These are phyloP conservation scores for Pseudoneurospora amorphoporcata DNA, from an alignment of 495 filamentous ascomycete species.

Conservation along the genomic window DNA sequence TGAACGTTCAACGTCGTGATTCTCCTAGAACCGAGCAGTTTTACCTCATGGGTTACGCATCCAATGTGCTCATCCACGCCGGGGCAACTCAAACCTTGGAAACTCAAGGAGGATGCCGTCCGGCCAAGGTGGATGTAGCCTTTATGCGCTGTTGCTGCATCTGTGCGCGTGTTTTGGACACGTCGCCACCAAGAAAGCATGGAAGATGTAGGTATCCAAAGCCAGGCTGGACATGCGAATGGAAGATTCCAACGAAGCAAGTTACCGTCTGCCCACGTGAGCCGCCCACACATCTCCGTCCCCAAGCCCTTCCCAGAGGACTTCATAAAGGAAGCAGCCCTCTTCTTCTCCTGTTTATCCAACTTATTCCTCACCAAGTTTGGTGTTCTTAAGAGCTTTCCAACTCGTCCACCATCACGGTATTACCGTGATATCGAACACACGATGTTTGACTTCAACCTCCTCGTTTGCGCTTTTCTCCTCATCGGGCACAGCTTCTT, in stretches of 20 bases:
- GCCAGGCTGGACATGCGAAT: neutral
- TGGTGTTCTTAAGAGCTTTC: too few relatives aligned
- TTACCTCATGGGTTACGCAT: too few relatives aligned
- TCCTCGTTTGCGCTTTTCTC: neutral
- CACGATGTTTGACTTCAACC: neutral
- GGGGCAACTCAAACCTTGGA: neutral
- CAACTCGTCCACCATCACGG: neutral
- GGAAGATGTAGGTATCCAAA: neutral
- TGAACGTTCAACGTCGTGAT: neutral
- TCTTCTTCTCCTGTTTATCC: neutral
- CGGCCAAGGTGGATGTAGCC: neutral
- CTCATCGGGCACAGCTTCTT: neutral
- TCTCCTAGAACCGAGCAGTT: neutral
- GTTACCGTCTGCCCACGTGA: too few relatives aligned
- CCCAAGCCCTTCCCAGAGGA: neutral
- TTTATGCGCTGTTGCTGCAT: neutral
- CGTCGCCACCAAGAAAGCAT: neutral
- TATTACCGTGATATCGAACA: neutral
- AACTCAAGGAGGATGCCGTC: neutral
- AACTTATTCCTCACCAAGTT: neutral
- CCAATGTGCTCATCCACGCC: neutral
- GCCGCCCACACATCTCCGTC: neutral
- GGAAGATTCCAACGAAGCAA: neutral
- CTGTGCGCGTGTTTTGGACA: neutral
- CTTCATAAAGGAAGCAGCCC: neutral